Evolutionary conservation across 2,329 filamentous ascomycete genomes (phyloP).

Genomic region (Colletotrichum sublineola): DNA sequence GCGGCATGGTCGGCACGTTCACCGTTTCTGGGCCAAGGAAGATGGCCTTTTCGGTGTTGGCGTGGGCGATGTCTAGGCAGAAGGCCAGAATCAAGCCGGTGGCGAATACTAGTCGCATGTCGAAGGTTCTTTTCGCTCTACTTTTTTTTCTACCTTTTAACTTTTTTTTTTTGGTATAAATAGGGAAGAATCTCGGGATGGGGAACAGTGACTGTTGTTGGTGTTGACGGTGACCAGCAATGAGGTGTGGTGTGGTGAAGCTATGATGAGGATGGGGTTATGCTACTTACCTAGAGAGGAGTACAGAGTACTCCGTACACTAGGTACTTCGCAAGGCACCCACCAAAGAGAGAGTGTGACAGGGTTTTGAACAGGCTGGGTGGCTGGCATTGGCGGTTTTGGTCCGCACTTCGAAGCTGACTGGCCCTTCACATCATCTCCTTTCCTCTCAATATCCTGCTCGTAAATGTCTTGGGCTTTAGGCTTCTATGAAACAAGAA

Average conservation of each 20-base stretch:
- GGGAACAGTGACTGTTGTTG: not conserved
- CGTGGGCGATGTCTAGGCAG: constrained; percentile 49
- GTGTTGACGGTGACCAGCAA: not conserved
- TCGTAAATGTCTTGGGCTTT: not conserved
- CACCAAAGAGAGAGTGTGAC: not conserved
- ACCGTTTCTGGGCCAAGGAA: constrained; percentile 79
- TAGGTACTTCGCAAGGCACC: not conserved
- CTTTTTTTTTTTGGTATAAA: not conserved
- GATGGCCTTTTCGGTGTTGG: constrained; percentile 92
- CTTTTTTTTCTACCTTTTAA: not conserved
- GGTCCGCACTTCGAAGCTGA: constrained; percentile 2
- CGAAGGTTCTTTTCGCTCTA: not conserved
- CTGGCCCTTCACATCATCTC: not conserved
- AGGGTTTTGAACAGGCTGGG: constrained; percentile 11
- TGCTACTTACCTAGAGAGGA: not conserved
- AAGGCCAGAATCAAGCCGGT: constrained; percentile 17
- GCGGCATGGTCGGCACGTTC: constrained; percentile 67
- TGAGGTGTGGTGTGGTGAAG: constrained; percentile 7
- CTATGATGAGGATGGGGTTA: not conserved
- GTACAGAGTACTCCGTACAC: not conserved
- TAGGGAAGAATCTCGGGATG: not conserved
- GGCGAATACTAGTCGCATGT: constrained; percentile 15
- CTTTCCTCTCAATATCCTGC: not conserved
- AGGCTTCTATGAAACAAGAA: constrained; percentile 16
- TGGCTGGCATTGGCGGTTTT: not conserved